Conservation (phyloP, 371 early-diverging fungal genomes). For the Dichotomocladium elegans region DNA sequence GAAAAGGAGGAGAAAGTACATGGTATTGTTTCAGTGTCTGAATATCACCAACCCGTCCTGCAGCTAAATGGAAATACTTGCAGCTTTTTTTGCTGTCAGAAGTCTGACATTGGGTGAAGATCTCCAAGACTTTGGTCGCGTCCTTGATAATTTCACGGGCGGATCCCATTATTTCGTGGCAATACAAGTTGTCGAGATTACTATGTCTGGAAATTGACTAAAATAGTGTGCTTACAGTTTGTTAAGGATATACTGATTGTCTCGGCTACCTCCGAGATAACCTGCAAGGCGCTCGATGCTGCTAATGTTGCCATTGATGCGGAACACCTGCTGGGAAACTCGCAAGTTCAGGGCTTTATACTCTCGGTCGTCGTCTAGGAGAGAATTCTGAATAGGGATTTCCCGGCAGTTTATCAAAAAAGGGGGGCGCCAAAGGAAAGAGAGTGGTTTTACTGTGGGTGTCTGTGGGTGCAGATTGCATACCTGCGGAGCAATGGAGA, state of each 20-base stretch:
- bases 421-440: not conserved
- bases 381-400: not conserved
- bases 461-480: constrained; percentile 11
- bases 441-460: not conserved
- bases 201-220: not conserved
- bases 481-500: too few relatives aligned
- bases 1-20: constrained; percentile 1
- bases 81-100: constrained; percentile 24
- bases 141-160: constrained; percentile 81
- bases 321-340: constrained; percentile 75
- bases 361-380: constrained; percentile 43
- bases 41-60: too few relatives aligned
- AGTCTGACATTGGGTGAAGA: constrained; percentile 43
- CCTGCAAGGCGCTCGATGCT: constrained; percentile 76
- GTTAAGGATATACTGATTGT: constrained; percentile 70
- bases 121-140: constrained; percentile 74
- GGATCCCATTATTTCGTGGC: constrained; percentile 77
- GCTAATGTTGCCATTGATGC: constrained; percentile 74
- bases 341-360: constrained; percentile 53
- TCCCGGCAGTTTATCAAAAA: not conserved
- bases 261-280: constrained; percentile 73
- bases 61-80: constrained; percentile 7
- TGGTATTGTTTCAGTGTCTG: too few relatives aligned
- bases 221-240: constrained; percentile 58
- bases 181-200: constrained; percentile 11